A percentile compares a stretch with the other conserved stretches of the same genome.
Conservation (phyloP, 1,284 basidiomycete genomes). For the Hymenochaete sp. region DNA sequence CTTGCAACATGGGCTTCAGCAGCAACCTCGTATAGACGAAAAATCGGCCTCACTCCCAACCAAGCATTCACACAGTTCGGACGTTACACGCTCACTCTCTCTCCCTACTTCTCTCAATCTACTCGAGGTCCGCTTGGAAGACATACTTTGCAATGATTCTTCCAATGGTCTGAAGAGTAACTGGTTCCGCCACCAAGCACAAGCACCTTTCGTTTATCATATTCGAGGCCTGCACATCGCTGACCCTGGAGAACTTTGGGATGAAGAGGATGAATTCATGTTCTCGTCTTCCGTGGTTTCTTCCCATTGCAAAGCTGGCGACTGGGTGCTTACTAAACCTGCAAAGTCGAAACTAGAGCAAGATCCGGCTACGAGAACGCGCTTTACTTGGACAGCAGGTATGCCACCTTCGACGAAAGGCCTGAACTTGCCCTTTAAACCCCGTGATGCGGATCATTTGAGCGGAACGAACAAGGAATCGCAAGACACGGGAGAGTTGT, state of each 20-base stretch:
- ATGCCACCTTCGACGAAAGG: no score
- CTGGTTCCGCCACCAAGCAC: neutral
- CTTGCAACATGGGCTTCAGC: no score
- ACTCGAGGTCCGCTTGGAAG: slow-evolving; percentile 5
- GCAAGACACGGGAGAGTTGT: slow-evolving; percentile 14
- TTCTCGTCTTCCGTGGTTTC: no score
- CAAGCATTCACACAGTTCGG: slow-evolving; percentile 5
- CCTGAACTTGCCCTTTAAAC: no score
- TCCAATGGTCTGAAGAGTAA: neutral
- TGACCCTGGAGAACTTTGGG: slow-evolving; percentile 16
- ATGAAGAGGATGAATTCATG: slow-evolving; percentile 16
- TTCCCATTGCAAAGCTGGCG: no score
- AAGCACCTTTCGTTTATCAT: no score
- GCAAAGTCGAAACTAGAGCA: no score
- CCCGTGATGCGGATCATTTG: no score
- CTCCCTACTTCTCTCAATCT: slow-evolving; percentile 13
- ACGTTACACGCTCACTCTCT: slow-evolving; percentile 9
- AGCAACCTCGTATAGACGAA: no score
- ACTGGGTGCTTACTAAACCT: neutral
- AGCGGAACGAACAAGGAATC: neutral
- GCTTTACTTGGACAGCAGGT: slow-evolving; percentile 18
- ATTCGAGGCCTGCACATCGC: no score
- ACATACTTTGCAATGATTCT: neutral
- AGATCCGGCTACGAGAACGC: slow-evolving; percentile 2
- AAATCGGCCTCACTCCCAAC: neutral